These are phyloP conservation scores for Mycothermus thermophilus DNA, from an alignment of 495 filamentous ascomycete genomes.

Conservation along the genomic window DNA sequence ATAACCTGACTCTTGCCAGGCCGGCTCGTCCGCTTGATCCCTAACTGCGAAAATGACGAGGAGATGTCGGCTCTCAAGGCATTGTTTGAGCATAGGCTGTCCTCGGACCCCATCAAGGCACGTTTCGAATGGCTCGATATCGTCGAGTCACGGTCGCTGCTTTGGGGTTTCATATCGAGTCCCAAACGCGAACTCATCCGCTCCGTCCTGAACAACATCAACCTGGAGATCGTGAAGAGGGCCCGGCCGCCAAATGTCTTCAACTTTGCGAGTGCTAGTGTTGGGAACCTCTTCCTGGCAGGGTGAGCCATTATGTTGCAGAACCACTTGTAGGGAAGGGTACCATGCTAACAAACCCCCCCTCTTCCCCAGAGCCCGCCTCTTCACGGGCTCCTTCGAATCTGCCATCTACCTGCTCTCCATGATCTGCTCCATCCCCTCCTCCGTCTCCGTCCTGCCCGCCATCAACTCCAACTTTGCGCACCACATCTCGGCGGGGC, in stretches of 20 bases:
- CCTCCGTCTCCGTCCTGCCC: constrained; percentile 63
- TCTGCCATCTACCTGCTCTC: constrained; percentile 70
- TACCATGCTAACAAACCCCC: neutral
- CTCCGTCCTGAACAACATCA: constrained; percentile 73
- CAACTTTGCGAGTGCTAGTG: constrained; percentile 74
- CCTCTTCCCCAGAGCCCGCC: constrained; percentile 39
- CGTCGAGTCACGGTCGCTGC: constrained; percentile 59
- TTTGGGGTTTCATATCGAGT: constrained; percentile 65
- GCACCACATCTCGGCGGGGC: constrained; percentile 77
- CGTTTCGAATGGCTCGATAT: constrained; percentile 75
- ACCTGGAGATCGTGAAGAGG: constrained; percentile 83
- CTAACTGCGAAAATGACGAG: constrained; percentile 39
- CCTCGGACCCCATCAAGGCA: constrained; percentile 39
- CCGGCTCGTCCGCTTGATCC: constrained; percentile 82
- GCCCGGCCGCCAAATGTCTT: constrained; percentile 64
- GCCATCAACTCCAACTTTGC: constrained; percentile 90
- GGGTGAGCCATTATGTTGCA: constrained; percentile 31
- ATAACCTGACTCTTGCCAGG: constrained; percentile 36
- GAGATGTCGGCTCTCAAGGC: constrained; percentile 60
- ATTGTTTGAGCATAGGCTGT: constrained; percentile 76
- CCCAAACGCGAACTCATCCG: constrained; percentile 86
- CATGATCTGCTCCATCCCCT: constrained; percentile 65
- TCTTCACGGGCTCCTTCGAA: constrained; percentile 72
- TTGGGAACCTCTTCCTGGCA: constrained; percentile 91
- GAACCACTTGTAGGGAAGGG: too few relatives aligned